Evolutionary conservation across 768 basidiomycete genomes (phyloP), one percentile per base, ranked within the genome.

Genomic region (Hemileccinum rubropunctum): DNA sequence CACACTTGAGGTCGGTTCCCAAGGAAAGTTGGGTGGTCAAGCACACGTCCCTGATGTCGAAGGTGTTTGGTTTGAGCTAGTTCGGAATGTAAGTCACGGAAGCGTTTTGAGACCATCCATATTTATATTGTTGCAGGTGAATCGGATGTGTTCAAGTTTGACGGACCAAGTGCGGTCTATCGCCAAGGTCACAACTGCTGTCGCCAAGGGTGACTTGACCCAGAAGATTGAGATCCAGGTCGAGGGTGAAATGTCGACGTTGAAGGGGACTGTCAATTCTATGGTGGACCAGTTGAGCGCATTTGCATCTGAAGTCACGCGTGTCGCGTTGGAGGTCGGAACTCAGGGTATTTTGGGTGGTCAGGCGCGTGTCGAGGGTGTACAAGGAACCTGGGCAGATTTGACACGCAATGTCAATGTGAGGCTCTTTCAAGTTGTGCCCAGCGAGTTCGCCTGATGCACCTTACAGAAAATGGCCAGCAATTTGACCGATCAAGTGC

Each of bases 211-310:
- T 30, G 92, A 98, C 64, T 74, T 93, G 74, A 90, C 87, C 1
- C 89, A 91, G 71, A 94, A 91, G 76, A 91, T 98, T 62, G 88
- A 91, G 60, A 93, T 98, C 53, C 83, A 86, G 53, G 88, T 89
- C 54, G 86, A 90, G 60, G 84, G 84, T 42, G 93, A 95, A 62
- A 95, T 95, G 84, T 79, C 79, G 14, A 87, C 87, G 14, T 76
- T 91, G 69, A 90, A 89, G 64, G 73, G 79, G 18, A 91, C 89
- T 11, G 88, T 92, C 56, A 95, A 95, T 61, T 86, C 85, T n/a
- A 97, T 97, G 93, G 91, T 95, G 65, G 91, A 91, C 65, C 88
- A 88, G 48, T 68, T 95, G 56, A 84, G 87, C 58, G 88, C 87
- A 5, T 95, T 95, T 63, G 89, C 91, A 13, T 82, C 80, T 3